Evolutionary conservation across 306 rosid genomes (phyloP), one percentile per base, ranked within the genome.

Genomic region (Castanea sativa): DNA sequence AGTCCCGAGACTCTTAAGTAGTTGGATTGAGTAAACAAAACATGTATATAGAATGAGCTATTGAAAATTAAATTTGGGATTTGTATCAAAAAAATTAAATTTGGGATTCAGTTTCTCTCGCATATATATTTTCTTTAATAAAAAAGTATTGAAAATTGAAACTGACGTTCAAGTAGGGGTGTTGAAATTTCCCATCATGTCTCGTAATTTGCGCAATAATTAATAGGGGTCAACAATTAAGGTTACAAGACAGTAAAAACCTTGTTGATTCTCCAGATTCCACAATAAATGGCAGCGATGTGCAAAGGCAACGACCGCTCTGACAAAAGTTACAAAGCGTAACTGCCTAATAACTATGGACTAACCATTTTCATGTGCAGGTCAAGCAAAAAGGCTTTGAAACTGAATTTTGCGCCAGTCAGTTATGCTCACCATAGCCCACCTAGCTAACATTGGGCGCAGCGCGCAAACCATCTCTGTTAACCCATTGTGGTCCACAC

Each of bases 331-430:
- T 79, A 59, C 35, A 75, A 67, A 84, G 83, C 65, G 77, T 69
- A 88, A 88, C 87, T 49, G 82, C 86, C 86, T 74, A 80, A 67
- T 51, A 85, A 83, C 76, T 75, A 45, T 84, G 77, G 77, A 78
- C 75, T 30, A 80, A 20, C 65, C 61, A 80, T 79, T 78, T 27
- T 3, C 78, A n/a, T 49, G 65, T 27, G 80, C 88, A 12, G 69
- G 55, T 65, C 61, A 57, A 20, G 56, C 49, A 32, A 30, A 49
- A 29, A 19, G 23, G 51, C 29, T 49, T 3, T 33, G 27, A 33
- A 67, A 18, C 25, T 35, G 25, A 57, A 67, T 7, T 41, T 41
- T 1, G 35, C 53, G 33, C 12, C n/a, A 25, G 33, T 19, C n/a
- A 25, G 32, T 13, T 77, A 71, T 18, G 77, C 61, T 71, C 67